Evolutionary conservation across 2,329 filamentous ascomycete species (phyloP), one percentile per base, ranked within the genome.

Genomic region (Cladorrhinum sp.): DNA sequence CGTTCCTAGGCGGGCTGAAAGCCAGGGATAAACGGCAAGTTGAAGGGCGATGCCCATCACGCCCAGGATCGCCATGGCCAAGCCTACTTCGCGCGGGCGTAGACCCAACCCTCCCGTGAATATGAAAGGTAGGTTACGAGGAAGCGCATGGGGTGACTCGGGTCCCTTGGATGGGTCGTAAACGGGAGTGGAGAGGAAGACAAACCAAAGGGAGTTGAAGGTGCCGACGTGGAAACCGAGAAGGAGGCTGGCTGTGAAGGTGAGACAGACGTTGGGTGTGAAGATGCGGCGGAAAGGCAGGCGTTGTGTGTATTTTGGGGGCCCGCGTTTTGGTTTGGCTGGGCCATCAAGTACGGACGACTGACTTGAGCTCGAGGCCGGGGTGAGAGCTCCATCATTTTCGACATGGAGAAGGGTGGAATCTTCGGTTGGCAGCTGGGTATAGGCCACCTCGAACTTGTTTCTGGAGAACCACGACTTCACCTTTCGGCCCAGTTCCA

Each of bases 81-180:
- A 76, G n/a, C 91, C 91, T 30, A 95, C 88, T 2, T 84, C 82
- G 1, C 83, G 80, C 0, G 90, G 86, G 0, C 84, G 83, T 57
- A 95, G 81, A n/a, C 89, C 89, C 0, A 95, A 79, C 1, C 91
- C 91, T 26, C 91, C 90, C 0, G 86, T 86, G 70, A 92, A 92
- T 63, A 81, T 74, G 69, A 89, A 85, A 0, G 86, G 80, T 60
- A 82, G 73, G 63, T 73, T 66, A 58, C 76, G 73, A 1, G 63
- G 63, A n/a, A 72, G 67, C 28, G 72, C 70, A 1, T 71, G 64
- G 1, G 66, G 62, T 0, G 68, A 62, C 1, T 71, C 67, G 1
- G 72, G 58, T 0, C 74, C 74, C 0, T 72, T 65, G 10, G 67
- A 46, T 0, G 80, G 77, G 67, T 80, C 74, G 64, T 79, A 85